Evolutionary conservation across 2,329 filamentous ascomycete species (phyloP).

Genomic region (Graphium sp.): DNA sequence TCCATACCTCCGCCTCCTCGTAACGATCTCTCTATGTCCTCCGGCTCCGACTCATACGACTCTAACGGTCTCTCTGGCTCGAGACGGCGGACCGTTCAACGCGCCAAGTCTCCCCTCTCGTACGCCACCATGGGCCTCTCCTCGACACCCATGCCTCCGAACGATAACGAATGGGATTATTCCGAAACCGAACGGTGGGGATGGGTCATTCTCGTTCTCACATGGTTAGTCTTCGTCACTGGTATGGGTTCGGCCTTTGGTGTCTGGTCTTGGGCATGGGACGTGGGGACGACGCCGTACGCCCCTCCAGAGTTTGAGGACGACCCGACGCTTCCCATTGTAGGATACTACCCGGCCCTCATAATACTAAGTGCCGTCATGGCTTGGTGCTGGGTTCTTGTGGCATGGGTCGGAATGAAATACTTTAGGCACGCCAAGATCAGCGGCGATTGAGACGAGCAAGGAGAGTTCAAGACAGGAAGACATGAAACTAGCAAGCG

Average conservation of each 20-base stretch:
- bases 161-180: constrained; percentile 64
- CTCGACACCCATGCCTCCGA: constrained; percentile 24
- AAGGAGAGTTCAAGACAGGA: too few relatives aligned
- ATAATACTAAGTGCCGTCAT: constrained; percentile 89
- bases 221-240: constrained; percentile 90
- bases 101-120: constrained; percentile 43
- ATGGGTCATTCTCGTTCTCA: constrained; percentile 79
- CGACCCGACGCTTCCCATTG: constrained; percentile 84
- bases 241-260: constrained; percentile 93
- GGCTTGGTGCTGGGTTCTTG: constrained; percentile 97
- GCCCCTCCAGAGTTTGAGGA: constrained; percentile 90
- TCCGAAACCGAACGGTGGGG: constrained; percentile 96
- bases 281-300: constrained; percentile 90
- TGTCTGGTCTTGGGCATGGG: constrained; percentile 98
- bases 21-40: constrained; percentile 27
- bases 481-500: too few relatives aligned
- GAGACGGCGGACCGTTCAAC: constrained; percentile 29
- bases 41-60: constrained; percentile 50
- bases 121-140: constrained; percentile 34
- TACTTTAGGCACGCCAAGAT: constrained; percentile 98
- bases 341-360: constrained; percentile 90
- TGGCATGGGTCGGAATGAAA: constrained; percentile 98
- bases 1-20: constrained; percentile 24
- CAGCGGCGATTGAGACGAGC: constrained; percentile 42
- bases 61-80: constrained; percentile 19